Base-by-base conservation (phyloP, 768 basidiomycete genomes). In the Vararia minispora region DNA sequence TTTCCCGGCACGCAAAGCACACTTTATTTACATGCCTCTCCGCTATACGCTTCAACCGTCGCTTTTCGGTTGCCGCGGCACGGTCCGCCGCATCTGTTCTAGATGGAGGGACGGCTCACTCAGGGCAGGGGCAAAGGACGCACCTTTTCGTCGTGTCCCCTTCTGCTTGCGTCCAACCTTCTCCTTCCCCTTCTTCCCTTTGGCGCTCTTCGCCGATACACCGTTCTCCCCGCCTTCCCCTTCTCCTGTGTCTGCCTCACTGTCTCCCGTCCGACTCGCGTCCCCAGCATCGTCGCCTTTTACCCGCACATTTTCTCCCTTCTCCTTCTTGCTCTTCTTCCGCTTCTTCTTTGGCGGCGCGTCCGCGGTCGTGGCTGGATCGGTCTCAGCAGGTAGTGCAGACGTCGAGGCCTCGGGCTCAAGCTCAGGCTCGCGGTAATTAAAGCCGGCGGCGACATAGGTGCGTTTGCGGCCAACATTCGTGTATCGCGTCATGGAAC, bases 1-100 rank as follows among this genome's bases (percentile, higher is more conserved):
- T 74, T 51, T 77, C 66, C 36, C 91, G 72, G 62, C 91, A 97
- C 3, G 81, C 83, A 57, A 90, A 92, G 54, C 91, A 95, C 5
- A 72, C 76, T 1, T 79, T 89, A 2, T 63, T 57, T 7, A 66
- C 60, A 10, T 66, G 48, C 29, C 74, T 71, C 33, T 79, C 72
- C 3, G 70, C 53, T 35, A 74, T 71, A 26, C 89, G 75, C 46
- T 73, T 69, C 36, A 77, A 52, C 11, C 88, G 71, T 34, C 90
- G 67, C 14, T 61, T 49, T 52, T 92, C 87, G 1, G 63, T 55
- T 14, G 61, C 58, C 36, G 56, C 47, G 37, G 53, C 56, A 27
- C 57, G 53, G 17, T 52, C 51, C 17, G 50, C 52, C 26, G 33
- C 43, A 31, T 46, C 52, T 54, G 17, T 30, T 23, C 10, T 33